Base-by-base conservation (phyloP, 2,329 filamentous ascomycete genomes). In the Aspergillus caelatus region DNA sequence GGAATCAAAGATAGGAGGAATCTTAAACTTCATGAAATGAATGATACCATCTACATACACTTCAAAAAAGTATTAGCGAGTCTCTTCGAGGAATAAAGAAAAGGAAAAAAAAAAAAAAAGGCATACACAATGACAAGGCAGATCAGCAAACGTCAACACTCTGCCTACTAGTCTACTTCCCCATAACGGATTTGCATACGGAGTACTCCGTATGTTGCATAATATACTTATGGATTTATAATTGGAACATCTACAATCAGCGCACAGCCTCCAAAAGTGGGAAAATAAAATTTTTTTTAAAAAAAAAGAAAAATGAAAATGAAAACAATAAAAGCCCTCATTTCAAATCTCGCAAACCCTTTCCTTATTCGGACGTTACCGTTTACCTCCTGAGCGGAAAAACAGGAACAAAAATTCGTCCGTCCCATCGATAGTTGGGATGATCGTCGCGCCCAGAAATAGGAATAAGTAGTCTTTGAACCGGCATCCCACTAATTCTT, bases 1-100 rank as follows among this genome's bases (percentile, higher is more conserved):
- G 46, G 60, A 65, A 55, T 53, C 21, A 56, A 56, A 57, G 21
- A 57, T 30, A 58, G 30, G 46, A 58, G 32, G 52, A 19, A 39
- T 10, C n/a, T 39, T 26, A 34, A 23, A 12, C 5, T 12, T 39
- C 21, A 55, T 41, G 52, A 39, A 36, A 41, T 55, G 34, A 55
- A 55, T 55, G 52, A 55, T 19, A 41, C 50, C 30, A 53, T 53
- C 26, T 53, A 34, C 30, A 54, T n/a, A 23, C 4, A 21, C 32
- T 41, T 39, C 30, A 55, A 26, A 55, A 26, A 26, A 16, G 14
- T 55, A 55, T n/a, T 55, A 55, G 52, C 52, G 21, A 55, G 36
- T 26, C 5, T 16, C 30, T 6, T 34, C 32, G 39, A 30, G n/a
- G 52, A 54, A 39, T 30, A 39, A 26, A 55, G 9, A 19, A 16